Evolutionary conservation across 1,284 basidiomycete genomes (phyloP).

Genomic region (Taiwanofungus camphoratus): DNA sequence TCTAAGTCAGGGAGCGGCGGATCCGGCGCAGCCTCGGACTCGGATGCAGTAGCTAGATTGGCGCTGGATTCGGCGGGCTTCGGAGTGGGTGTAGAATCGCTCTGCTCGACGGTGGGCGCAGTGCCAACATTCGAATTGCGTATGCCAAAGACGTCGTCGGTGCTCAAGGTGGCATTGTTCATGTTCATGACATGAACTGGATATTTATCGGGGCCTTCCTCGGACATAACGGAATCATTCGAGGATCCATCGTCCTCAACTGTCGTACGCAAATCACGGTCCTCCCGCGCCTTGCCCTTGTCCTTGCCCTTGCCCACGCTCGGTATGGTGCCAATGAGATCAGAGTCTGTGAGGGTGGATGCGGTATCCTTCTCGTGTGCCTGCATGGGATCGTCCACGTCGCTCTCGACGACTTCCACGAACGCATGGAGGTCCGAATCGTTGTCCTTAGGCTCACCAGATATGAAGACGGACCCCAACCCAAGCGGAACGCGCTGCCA

Average conservation of each 20-base stretch:
- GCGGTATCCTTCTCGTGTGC: constrained; percentile 11
- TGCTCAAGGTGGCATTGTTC: constrained; percentile 8
- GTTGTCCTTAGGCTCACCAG: constrained; percentile 8
- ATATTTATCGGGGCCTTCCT: constrained; percentile 45
- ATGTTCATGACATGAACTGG: constrained; percentile 49
- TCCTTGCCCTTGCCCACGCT: constrained; percentile 41
- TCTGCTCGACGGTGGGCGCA: constrained; percentile 11
- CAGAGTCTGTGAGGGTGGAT: constrained; percentile 16
- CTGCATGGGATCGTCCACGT: constrained; percentile 30
- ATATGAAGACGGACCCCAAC: constrained; percentile 17
- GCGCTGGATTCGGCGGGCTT: constrained; percentile 13
- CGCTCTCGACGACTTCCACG: constrained; percentile 55
- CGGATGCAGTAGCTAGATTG: constrained; percentile 16
- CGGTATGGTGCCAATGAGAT: constrained; percentile 18
- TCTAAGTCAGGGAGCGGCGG: constrained; percentile 53
- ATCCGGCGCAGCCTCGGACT: constrained; percentile 30
- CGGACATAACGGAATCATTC: constrained; percentile 49
- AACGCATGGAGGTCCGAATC: constrained; percentile 48
- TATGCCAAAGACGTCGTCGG: constrained; percentile 15
- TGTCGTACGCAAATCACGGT: constrained; percentile 28
- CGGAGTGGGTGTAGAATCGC: constrained; percentile 10
- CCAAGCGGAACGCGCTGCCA: constrained; percentile 50
- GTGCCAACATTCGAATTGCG: constrained; percentile 3
- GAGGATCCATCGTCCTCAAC: constrained; percentile 55
- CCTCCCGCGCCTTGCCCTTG: constrained; percentile 40